Conservation (phyloP, 257 asterid species). For the Petrea volubilis region DNA sequence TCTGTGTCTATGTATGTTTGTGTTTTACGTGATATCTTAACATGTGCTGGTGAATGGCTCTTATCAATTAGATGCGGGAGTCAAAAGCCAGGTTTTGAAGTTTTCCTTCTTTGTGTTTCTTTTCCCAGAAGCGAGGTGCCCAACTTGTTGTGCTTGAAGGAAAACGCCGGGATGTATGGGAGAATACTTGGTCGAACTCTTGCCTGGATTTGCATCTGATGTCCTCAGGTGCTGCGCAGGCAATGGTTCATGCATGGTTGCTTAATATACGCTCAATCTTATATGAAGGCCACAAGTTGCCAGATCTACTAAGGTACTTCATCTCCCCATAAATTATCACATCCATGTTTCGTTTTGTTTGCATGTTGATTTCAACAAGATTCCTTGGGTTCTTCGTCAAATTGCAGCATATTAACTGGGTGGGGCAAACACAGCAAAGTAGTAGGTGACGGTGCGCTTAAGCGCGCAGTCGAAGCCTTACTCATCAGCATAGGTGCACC, state of each 20-base stretch:
- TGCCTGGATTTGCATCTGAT: conserved; percentile 92
- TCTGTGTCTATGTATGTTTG: no score
- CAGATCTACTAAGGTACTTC: conserved; percentile 65
- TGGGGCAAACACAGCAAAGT: conserved; percentile 99
- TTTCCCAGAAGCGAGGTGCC: conserved; percentile 74
- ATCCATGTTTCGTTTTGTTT: neutral
- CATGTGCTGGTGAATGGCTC: no score
- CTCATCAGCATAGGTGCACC: conserved; percentile 88
- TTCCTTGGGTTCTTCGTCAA: neutral
- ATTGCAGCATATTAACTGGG: conserved; percentile 84
- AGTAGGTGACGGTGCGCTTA: conserved; percentile 81
- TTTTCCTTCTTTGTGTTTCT: neutral
- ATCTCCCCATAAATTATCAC: neutral
- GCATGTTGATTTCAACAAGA: neutral
- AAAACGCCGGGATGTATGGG: conserved; percentile 86
- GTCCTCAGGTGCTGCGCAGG: conserved; percentile 97
- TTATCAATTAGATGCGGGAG: no score
- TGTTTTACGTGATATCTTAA: no score
- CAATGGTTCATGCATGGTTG: conserved; percentile 96
- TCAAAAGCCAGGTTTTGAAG: no score
- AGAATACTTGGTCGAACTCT: conserved; percentile 69
- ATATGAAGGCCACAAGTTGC: conserved; percentile 83
- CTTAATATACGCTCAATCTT: conserved; percentile 70
- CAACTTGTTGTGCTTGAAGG: conserved; percentile 92
- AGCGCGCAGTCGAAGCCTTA: conserved; percentile 73